Conservation (phyloP, 139 green algal species). For the Chlamydomonas applanata region DNA sequence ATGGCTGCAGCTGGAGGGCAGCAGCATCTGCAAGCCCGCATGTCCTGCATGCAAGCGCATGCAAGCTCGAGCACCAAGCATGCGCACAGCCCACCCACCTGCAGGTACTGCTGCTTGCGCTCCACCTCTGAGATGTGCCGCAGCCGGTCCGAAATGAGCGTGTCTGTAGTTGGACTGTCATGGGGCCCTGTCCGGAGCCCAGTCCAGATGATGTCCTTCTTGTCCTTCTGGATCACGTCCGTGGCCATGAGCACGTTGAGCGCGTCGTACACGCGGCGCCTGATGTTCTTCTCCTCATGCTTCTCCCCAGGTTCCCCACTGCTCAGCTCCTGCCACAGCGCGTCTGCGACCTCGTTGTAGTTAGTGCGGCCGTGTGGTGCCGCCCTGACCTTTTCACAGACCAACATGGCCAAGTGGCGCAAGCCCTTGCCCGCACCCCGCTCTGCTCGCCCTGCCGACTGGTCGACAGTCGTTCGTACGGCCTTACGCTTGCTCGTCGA, state of each 20-base stretch:
- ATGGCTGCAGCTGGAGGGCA: too few species aligned
- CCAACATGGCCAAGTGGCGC: conserved; percentile 55
- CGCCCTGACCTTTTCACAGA: conserved; percentile 90
- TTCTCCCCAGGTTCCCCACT: conserved; percentile 12
- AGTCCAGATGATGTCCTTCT: conserved; percentile 73
- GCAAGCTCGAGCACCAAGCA: too few species aligned
- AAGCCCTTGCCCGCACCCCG: conserved; percentile 42
- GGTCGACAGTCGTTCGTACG: too few species aligned
- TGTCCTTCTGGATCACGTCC: conserved; percentile 90
- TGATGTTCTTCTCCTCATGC: conserved; percentile 19
- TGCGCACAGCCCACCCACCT: conserved; percentile 17
- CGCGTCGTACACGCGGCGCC: conserved; percentile 93
- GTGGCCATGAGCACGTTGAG: conserved; percentile 97
- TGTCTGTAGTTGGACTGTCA: conserved; percentile 13
- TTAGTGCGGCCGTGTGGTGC: conserved; percentile 81
- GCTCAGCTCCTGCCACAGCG: conserved; percentile 74
- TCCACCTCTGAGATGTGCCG: conserved; percentile 36
- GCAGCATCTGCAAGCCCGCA: too few species aligned
- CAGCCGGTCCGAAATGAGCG: conserved; percentile 35
- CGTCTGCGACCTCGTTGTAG: conserved; percentile 97
- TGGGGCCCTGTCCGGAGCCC: conserved; percentile 30
- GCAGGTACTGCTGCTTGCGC: conserved; percentile 50
- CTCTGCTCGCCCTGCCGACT: too few species aligned
- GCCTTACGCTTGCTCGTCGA: too few species aligned
- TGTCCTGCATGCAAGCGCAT: too few species aligned